A percentile compares a stretch with the other conserved stretches of the same genome.
Evolutionary conservation across 176 grass and related monocot species (phyloP).

Genomic region (Elaeis guineensis): DNA sequence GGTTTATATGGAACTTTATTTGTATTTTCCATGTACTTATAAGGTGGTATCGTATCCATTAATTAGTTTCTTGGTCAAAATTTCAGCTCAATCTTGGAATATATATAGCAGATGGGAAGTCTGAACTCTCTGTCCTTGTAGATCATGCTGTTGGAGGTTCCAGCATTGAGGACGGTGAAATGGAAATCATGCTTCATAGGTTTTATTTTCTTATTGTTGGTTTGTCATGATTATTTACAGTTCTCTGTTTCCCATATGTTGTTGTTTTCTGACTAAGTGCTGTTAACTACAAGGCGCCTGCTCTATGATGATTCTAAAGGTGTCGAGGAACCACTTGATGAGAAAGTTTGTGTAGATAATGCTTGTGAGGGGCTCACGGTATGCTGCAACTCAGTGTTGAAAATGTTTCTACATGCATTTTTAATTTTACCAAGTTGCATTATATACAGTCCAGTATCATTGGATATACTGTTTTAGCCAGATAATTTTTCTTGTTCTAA

Average conservation of each 20-base stretch:
- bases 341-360: conserved; percentile 54
- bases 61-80: conserved; percentile 5
- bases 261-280: not conserved
- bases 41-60: conserved; percentile 1
- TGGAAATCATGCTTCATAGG: conserved; percentile 95
- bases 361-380: conserved; percentile 62
- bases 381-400: conserved; percentile 2
- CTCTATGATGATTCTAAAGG: conserved; percentile 44
- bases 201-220: conserved; percentile 11
- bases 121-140: conserved; percentile 75
- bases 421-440: no score
- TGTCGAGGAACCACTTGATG: conserved; percentile 56
- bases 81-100: conserved; percentile 74
- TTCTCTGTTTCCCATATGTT: not conserved
- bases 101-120: conserved; percentile 62
- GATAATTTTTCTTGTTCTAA: no score
- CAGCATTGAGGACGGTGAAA: conserved; percentile 78
- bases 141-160: conserved; percentile 86
- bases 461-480: no score
- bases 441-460: no score
- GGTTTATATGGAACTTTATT: no score
- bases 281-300: conserved; percentile 41
- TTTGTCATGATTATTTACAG: not conserved
- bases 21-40: not conserved
- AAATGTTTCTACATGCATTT: no score